Evolutionary conservation across 2,329 filamentous ascomycete genomes (phyloP).

Genomic region (Rhinocladiella similis): DNA sequence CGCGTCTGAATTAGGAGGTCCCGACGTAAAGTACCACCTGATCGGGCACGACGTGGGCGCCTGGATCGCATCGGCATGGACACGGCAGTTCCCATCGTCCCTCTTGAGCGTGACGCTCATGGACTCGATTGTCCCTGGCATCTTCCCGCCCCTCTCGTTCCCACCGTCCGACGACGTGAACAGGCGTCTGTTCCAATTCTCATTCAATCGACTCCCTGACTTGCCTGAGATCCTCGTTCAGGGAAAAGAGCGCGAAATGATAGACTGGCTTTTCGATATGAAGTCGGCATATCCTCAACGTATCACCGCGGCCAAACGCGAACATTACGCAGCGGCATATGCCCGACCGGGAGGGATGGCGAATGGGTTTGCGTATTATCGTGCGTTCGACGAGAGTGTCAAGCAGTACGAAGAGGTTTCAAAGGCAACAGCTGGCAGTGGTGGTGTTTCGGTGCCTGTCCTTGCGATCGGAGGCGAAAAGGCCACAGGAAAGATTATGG

Average conservation of each 20-base stretch:
- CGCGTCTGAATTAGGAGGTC: not conserved
- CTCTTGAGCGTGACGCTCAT: slow-evolving; percentile 31
- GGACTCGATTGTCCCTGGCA: slow-evolving; percentile 28
- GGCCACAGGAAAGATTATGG: slow-evolving; percentile 27
- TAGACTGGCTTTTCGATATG: slow-evolving; percentile 32
- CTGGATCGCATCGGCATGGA: slow-evolving; percentile 32
- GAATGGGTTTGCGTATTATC: slow-evolving; percentile 32
- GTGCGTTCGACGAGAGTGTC: slow-evolving; percentile 27
- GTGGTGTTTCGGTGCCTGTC: slow-evolving; percentile 21
- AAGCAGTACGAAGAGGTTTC: slow-evolving; percentile 24
- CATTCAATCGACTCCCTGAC: slow-evolving; percentile 32
- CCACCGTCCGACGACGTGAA: slow-evolving; percentile 27
- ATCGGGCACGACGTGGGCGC: slow-evolving; percentile 33
- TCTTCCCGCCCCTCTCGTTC: slow-evolving; percentile 23
- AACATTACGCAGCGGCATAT: slow-evolving; percentile 27
- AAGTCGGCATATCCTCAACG: slow-evolving; percentile 26
- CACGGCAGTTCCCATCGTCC: slow-evolving; percentile 26
- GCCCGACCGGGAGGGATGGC: slow-evolving; percentile 31
- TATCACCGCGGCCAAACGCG: slow-evolving; percentile 3
- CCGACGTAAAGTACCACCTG: slow-evolving; percentile 28
- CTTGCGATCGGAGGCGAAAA: slow-evolving; percentile 24
- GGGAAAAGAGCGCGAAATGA: slow-evolving; percentile 28
- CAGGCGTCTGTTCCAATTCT: slow-evolving; percentile 32
- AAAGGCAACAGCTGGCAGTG: slow-evolving; percentile 21
- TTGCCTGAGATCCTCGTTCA: slow-evolving; percentile 30